phyloP scores from a whole-genome alignment of 805 yeast species.

The Peterozyma toletana region DNA sequence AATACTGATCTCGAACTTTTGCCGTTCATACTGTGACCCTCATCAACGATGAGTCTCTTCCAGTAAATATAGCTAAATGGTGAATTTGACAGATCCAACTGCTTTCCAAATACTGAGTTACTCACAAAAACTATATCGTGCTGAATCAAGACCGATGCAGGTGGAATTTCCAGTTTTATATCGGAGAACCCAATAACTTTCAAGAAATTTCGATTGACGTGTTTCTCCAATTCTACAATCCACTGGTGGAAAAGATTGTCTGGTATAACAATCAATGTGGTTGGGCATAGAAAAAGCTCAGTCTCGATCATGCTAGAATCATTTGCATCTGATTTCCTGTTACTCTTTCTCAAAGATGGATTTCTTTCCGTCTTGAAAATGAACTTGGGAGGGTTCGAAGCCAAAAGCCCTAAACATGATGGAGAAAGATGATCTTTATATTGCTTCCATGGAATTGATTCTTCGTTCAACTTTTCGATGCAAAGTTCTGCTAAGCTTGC shows the following conservation, averaged over 20 bases:
- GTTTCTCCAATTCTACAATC: slow-evolving; percentile 52
- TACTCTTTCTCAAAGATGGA: slow-evolving; percentile 2
- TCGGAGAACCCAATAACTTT: slow-evolving; percentile 22
- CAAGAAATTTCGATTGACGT: slow-evolving; percentile 32
- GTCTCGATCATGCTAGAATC: slow-evolving; percentile 9
- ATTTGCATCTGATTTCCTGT: slow-evolving; percentile 4
- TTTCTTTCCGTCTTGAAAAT: slow-evolving; percentile 14
- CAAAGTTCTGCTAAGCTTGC: slow-evolving; percentile 30
- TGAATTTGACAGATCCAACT: slow-evolving; percentile 24
- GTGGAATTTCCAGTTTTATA: slow-evolving; percentile 17
- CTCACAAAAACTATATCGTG: slow-evolving; percentile 50
- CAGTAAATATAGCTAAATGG: slow-evolving; percentile 42
- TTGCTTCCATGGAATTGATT: slow-evolving; percentile 54
- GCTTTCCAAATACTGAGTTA: slow-evolving; percentile 35
- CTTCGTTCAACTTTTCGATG: slow-evolving; percentile 30
- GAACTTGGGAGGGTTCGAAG: slow-evolving; percentile 37
- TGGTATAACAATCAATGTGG: slow-evolving; percentile 58
- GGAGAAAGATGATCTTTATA: slow-evolving; percentile 37
- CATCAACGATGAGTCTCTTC: slow-evolving; percentile 71
- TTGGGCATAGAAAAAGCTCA: slow-evolving; percentile 35
- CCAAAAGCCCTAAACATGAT: slow-evolving; percentile 28
- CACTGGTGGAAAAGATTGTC: slow-evolving; percentile 64
- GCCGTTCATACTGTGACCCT: slow-evolving; percentile 61
- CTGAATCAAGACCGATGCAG: slow-evolving; percentile 26
- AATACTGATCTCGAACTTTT: slow-evolving; percentile 41